Percentiles rank a stretch among this genome's conserved stretches.
Conservation (phyloP, 345 rosid species). For the Gossypium mustelinum region DNA sequence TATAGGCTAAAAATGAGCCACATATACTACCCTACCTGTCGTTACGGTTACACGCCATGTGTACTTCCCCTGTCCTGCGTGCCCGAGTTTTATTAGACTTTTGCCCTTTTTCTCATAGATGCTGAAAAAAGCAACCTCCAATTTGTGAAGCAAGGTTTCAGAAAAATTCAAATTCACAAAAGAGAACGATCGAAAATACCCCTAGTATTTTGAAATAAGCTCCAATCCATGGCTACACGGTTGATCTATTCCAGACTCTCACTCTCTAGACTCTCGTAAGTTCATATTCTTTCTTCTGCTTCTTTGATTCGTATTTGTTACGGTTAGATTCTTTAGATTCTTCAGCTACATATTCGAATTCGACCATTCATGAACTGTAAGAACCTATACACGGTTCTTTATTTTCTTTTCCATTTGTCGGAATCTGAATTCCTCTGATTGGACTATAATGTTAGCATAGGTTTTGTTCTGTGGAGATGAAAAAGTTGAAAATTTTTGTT, state of each 20-base stretch:
- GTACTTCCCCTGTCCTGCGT: background rate
- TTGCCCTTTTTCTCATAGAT: background rate
- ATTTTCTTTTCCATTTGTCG: background rate
- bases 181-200: background rate
- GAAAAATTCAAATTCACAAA: background rate
- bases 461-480: background rate
- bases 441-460: background rate
- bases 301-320: background rate
- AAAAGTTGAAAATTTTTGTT: background rate
- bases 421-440: background rate
- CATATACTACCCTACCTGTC: conserved; percentile 26
- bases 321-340: background rate
- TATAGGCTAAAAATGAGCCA: conserved; percentile 30
- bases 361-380: background rate
- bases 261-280: conserved; percentile 32
- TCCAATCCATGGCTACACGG: conserved; percentile 30
- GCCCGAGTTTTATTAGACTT: background rate
- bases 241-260: conserved; percentile 38
- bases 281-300: conserved; percentile 4
- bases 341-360: background rate
- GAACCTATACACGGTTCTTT: background rate
- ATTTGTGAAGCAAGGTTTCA: background rate
- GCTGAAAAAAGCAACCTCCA: background rate
- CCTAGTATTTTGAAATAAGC: conserved; percentile 27
- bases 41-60: conserved; percentile 29